Evolutionary conservation across 1,284 basidiomycete species (phyloP), one percentile per base, ranked within the genome.

Genomic region (Pseudozyma pruni): DNA sequence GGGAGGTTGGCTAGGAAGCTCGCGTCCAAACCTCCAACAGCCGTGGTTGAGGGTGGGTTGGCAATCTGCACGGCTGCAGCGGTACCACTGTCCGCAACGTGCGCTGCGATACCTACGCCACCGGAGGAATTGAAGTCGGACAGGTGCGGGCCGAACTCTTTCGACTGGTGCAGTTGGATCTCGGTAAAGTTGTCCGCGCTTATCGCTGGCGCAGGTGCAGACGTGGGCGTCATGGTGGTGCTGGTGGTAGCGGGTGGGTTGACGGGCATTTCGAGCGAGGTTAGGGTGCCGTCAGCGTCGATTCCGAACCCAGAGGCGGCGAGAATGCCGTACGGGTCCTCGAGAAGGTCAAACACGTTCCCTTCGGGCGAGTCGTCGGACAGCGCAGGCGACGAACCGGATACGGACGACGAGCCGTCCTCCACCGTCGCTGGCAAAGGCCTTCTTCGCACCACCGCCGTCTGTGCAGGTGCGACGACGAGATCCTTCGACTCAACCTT

Each of bases 351-450:
- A 31, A 79, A 72, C 33, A 76, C 47, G 38, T 67, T 67, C 5
- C 22, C 48, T 13, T 69, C 59, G n/a, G 55, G 59, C n/a, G 55
- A 57, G 11, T 51, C 51, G 27, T 57, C 57, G 17, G 61, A 52
- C 17, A 53, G 39, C 2, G 72, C 74, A 2, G 74, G 69, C 16
- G 72, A 72, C 2, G 55, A 57, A 1, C 55, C 63, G 0, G 72
- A 59, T 11, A 69, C 66, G 10, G 70, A 69, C 8, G 78, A 73
- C 1, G 75, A 69, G 3, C 60, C 78, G 40, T 81, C 79, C 50
- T 81, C 79, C 5, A 81, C 79, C 8, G 79, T 81, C 16, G 78
- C 76, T 9, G 79, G 78, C 25, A 79, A 48, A 1, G 79, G 79
- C 14, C 52, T 38, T 32, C 74, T 51, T 9, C 66, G 53, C 5